Percentiles rank a stretch among this genome's conserved stretches.
phyloP scores from a whole-genome alignment of 2,329 filamentous ascomycete species.

The Penicillium capsulatum region DNA sequence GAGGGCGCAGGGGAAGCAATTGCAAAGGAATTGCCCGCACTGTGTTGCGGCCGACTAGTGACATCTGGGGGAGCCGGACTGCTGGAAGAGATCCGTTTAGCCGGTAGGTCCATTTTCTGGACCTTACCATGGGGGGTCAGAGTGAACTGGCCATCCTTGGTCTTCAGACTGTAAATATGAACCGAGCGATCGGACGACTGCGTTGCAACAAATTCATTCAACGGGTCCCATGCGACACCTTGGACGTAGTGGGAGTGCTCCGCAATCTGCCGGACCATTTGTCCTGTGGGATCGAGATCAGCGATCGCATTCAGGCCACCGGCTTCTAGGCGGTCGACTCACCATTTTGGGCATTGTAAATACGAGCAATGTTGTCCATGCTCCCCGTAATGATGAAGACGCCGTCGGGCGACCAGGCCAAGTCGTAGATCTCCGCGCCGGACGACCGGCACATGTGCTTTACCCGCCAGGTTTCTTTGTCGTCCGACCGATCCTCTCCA shows the following conservation, averaged over 20 bases:
- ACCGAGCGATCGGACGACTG: constrained; percentile 97
- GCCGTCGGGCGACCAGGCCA: constrained; percentile 98
- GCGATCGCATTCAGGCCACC: constrained; percentile 2
- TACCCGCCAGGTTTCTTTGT: constrained; percentile 94
- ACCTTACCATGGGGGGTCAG: constrained; percentile 74
- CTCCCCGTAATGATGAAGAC: constrained; percentile 96
- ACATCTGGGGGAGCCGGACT: constrained; percentile 89
- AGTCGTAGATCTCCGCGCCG: constrained; percentile 93
- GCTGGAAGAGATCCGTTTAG: constrained; percentile 80
- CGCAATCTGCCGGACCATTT: constrained; percentile 83
- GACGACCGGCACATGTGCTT: constrained; percentile 97
- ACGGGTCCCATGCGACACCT: constrained; percentile 94
- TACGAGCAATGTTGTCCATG: constrained; percentile 97
- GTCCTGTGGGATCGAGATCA: constrained; percentile 43
- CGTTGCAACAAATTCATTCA: constrained; percentile 97
- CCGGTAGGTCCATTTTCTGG: constrained; percentile 88
- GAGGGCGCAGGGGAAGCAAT: constrained; percentile 83
- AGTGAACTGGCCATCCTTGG: constrained; percentile 92
- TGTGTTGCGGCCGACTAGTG: constrained; percentile 31
- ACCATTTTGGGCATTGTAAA: constrained; percentile 93
- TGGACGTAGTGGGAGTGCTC: constrained; percentile 98
- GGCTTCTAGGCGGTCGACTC: constrained; percentile 25
- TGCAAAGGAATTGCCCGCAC: constrained; percentile 43
- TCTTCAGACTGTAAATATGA: constrained; percentile 93
- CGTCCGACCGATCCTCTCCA: constrained; percentile 79